Conservation (phyloP, 176 grass and related monocot species). For the Bolboschoenus planiculmis region DNA sequence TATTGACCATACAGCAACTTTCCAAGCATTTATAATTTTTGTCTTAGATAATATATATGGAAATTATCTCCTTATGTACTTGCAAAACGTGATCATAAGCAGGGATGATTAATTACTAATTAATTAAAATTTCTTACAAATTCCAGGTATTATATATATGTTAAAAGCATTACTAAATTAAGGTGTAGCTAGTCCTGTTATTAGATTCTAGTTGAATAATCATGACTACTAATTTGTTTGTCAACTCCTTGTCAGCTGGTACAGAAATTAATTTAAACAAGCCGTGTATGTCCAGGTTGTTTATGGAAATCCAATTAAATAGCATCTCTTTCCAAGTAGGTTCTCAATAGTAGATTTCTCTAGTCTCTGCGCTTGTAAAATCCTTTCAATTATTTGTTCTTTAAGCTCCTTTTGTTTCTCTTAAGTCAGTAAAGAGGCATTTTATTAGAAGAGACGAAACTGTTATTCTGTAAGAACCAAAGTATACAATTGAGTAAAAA, state of each 20-base stretch:
- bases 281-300: not conserved
- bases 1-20: not conserved
- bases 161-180: not conserved
- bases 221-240: not conserved
- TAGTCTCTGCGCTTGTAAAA: not conserved
- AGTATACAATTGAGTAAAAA: not conserved
- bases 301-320: not conserved
- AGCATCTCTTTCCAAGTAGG: not conserved
- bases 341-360: not conserved
- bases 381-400: not conserved
- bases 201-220: constrained; percentile 9
- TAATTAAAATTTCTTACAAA: not conserved
- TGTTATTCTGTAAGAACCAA: not conserved
- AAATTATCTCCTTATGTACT: not conserved
- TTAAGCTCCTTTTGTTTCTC: not conserved
- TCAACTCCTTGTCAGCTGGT: not conserved
- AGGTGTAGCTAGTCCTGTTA: not conserved
- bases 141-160: not conserved
- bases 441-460: not conserved
- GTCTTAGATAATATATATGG: not conserved
- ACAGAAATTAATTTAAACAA: not conserved
- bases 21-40: not conserved
- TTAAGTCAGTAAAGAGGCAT: not conserved
- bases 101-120: not conserved
- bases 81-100: not conserved